Evolutionary conservation across 148 eudicot genomes (phyloP), one percentile per base, ranked within the genome.

Genomic region (Pouteria glomerata): DNA sequence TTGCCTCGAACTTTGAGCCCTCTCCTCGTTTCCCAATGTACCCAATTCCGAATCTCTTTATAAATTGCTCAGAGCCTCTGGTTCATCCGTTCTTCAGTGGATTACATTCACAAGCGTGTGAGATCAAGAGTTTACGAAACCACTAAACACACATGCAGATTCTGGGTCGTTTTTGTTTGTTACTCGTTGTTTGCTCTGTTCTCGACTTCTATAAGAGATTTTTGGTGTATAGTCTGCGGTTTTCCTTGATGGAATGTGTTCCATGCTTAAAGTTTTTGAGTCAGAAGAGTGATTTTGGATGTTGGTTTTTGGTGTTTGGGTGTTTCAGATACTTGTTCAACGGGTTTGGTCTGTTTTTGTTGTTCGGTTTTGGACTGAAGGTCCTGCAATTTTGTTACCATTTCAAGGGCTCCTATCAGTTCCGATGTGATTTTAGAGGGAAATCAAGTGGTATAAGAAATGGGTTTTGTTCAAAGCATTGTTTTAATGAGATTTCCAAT

Each of bases 241-340:
- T 80, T 56, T 2, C 69, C 15, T 45, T 82, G 8, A 90, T 91
- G 98, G 88, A 83, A 26, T 83, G 80, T 77, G 82, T 69, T 45
- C 64, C 87, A 14, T 74, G 68, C 74, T 76, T 89, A 78, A 85
- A 76, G 79, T 77, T 82, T 13, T 21, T 79, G 79, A 70, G 59
- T 27, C 73, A 81, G 3, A 69, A 68, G 34, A 73, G 26, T 63
- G 86, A 88, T 80, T 82, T 85, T 27, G 90, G 88, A 52, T 82
- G 70, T 85, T 89, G 92, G 71, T 70, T 83, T 75, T 72, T 85
- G 27, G 30, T 79, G 11, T 85, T 78, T 57, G 87, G 84, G 58
- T 81, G 84, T 74, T 84, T 86, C 71, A 62, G 66, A 4, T 78
- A 73, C 48, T 8, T 84, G 33, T 73, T 75, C 21, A 66, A 82